Percentiles rank a stretch among this genome's conserved stretches.
These are phyloP conservation scores for Neurospora sp. DNA, from an alignment of 495 filamentous ascomycete genomes.

Conservation along the genomic window DNA sequence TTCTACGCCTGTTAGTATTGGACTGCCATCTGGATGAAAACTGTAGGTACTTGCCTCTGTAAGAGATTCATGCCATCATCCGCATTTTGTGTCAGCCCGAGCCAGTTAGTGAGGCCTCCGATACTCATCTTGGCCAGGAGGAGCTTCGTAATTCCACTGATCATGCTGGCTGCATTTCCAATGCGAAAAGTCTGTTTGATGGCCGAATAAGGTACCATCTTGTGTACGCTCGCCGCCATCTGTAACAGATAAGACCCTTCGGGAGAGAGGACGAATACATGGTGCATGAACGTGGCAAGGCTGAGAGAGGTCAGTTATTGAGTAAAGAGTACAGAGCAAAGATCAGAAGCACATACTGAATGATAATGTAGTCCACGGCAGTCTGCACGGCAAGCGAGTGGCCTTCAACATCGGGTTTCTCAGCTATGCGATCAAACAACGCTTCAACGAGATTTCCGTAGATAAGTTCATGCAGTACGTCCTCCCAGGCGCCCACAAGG, in stretches of 20 bases:
- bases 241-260: conserved; percentile 53
- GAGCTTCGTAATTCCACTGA: conserved; percentile 52
- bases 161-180: conserved; percentile 60
- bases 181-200: conserved; percentile 53
- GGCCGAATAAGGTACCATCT: conserved; percentile 49
- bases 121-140: conserved; percentile 55
- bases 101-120: conserved; percentile 53
- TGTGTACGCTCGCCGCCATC: conserved; percentile 46
- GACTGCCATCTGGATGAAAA: neutral
- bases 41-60: conserved; percentile 39
- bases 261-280: conserved; percentile 50
- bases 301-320: conserved; percentile 20
- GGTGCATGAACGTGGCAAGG: conserved; percentile 53
- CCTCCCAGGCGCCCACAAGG: conserved; percentile 44
- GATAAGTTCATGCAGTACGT: conserved; percentile 45
- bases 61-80: conserved; percentile 62
- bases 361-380: conserved; percentile 45
- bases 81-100: conserved; percentile 46
- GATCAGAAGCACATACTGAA: conserved; percentile 34
- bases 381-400: conserved; percentile 46
- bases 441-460: conserved; percentile 50
- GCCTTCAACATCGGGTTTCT: conserved; percentile 44
- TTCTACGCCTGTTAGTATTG: conserved; percentile 30
- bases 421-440: conserved; percentile 42
- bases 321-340: neutral